phyloP scores from a whole-genome alignment of 2,329 filamentous ascomycete species.

The Phialophora verrucosa region DNA sequence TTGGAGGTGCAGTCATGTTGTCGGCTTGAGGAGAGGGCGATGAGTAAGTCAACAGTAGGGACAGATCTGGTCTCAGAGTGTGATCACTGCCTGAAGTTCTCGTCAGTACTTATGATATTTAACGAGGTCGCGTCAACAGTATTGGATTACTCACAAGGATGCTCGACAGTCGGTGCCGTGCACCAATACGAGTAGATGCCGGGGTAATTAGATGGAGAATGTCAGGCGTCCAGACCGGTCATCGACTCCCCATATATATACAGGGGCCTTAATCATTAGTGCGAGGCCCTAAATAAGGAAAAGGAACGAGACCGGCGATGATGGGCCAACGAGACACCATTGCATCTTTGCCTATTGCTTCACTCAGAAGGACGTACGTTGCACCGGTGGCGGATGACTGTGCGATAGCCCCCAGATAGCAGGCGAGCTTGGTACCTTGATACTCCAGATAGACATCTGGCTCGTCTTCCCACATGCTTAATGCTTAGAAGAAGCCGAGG shows the following conservation, averaged over 20 bases:
- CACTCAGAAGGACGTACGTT: too few species aligned
- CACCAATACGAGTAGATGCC: not conserved
- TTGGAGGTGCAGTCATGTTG: conserved; percentile 26
- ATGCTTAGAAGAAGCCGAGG: not conserved
- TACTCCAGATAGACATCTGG: not conserved
- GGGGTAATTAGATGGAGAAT: not conserved
- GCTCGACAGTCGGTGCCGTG: not conserved
- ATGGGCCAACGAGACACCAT: not conserved
- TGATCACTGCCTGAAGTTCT: not conserved
- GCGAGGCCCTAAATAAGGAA: too few species aligned
- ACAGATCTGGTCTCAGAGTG: not conserved
- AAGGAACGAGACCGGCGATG: too few species aligned
- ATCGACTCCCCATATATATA: not conserved
- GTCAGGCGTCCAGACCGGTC: not conserved
- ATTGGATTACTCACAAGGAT: not conserved
- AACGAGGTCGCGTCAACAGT: not conserved
- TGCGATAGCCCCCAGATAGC: too few species aligned
- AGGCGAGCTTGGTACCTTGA: too few species aligned
- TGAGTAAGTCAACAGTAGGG: not conserved
- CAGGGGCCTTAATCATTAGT: too few species aligned
- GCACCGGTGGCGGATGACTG: too few species aligned
- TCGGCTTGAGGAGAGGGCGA: not conserved
- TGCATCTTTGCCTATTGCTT: not conserved
- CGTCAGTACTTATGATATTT: not conserved
- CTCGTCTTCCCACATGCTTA: not conserved